phyloP scores from a whole-genome alignment of 2,329 filamentous ascomycete species.

The Verticillium nonalfalfae region DNA sequence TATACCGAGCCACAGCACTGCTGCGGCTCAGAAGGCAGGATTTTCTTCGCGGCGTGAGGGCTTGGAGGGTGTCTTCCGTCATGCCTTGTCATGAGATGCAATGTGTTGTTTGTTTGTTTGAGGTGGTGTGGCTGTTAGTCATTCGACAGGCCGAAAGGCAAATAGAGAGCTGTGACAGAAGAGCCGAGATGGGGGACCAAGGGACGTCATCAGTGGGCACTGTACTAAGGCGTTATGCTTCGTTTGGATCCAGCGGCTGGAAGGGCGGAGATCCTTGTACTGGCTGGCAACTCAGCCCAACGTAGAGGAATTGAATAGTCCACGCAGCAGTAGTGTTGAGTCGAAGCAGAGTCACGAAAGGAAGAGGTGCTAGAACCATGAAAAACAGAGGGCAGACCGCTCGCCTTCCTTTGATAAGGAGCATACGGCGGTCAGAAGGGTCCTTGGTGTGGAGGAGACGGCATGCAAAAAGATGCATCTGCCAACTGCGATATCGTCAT shows the following conservation, averaged over 20 bases:
- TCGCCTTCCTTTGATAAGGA: no score
- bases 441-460: background rate
- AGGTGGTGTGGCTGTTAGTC: background rate
- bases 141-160: background rate
- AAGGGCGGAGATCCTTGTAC: no score
- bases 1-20: constrained; percentile 24
- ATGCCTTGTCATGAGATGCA: background rate
- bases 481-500: background rate
- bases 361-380: no score
- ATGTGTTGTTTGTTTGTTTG: background rate
- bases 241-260: no score
- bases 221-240: background rate
- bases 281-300: background rate
- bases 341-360: no score
- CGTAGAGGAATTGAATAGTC: no score
- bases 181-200: background rate
- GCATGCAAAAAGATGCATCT: background rate
- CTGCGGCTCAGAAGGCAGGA: constrained; percentile 14
- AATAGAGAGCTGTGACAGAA: background rate
- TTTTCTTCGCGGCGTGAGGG: background rate
- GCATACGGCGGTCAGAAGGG: background rate
- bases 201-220: background rate
- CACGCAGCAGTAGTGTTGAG: no score
- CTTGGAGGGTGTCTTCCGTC: background rate
- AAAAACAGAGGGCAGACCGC: no score